These are phyloP conservation scores for Albugo laibachii DNA, from an alignment of 352 stramenopile species.

Conservation along the genomic window DNA sequence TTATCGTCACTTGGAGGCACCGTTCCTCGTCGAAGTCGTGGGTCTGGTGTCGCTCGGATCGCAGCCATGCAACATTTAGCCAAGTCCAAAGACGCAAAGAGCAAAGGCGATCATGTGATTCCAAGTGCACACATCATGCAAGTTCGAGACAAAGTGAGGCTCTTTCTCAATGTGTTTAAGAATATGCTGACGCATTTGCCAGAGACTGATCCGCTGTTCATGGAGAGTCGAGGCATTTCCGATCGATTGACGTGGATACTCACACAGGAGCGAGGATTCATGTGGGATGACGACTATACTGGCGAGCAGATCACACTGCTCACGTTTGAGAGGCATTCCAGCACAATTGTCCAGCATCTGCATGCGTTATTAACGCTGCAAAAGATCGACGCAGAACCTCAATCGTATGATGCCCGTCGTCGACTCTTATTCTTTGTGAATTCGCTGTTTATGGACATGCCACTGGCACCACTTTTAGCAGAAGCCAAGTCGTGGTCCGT, in stretches of 20 bases:
- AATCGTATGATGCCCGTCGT: constrained; percentile 88
- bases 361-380: constrained; percentile 90
- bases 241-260: constrained; percentile 93
- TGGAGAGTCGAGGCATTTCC: constrained; percentile 81
- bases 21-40: constrained; percentile 55
- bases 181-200: constrained; percentile 52
- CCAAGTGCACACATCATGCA: constrained; percentile 70
- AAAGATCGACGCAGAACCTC: constrained; percentile 93
- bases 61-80: constrained; percentile 50
- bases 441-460: constrained; percentile 99
- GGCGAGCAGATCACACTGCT: constrained; percentile 84
- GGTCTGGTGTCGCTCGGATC: constrained; percentile 61
- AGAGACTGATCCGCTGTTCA: constrained; percentile 53
- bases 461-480: constrained; percentile 86
- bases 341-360: constrained; percentile 76
- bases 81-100: constrained; percentile 30
- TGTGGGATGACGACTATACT: constrained; percentile 97
- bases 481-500: constrained; percentile 98
- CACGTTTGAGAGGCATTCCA: constrained; percentile 55
- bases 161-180: constrained; percentile 87
- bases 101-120: constrained; percentile 45
- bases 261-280: constrained; percentile 94
- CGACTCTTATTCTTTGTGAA: constrained; percentile 98
- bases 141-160: constrained; percentile 88
- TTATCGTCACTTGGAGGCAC: constrained; percentile 51